Base-by-base conservation (phyloP, 441 rosid species). In the Pelargonium citronellum region DNA sequence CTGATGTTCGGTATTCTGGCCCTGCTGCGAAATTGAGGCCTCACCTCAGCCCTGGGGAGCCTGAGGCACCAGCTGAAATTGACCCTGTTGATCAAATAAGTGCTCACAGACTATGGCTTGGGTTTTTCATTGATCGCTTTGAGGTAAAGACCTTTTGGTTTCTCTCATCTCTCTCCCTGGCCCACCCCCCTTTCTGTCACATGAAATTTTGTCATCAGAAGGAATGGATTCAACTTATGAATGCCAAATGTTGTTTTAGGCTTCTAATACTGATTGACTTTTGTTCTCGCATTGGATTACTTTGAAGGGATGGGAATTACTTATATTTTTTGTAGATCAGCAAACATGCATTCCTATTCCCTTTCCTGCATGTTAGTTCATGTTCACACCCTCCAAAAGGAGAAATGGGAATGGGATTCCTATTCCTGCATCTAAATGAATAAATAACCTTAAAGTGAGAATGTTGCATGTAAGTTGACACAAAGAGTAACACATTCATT, bases 1-100 rank as follows among this genome's bases (percentile, higher is more conserved):
- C 85, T 83, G 97, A 92, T 64, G 85, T 83, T 69, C 86, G 84
- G 74, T 89, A 81, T 75, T 83, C 88, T 68, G 98, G 99, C 73
- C 98, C 99, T 64, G 88, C 89, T 75, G 97, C 99, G 65, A 95
- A 89, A 76, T 77, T 95, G 76, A 89, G 95, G 82, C 99, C 99
- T 69, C 98, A 92, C 39, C 96, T 95, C 81, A 78, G 89, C 68
- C 91, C 95, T 27, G 98, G 99, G 76, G 99, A 95, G 73, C 99
- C 99, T 66, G 97, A 84, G 79, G 74, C 68, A 46, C 83, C 34
- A 37, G 90, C 96, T 70, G 88, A 84, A 79, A 74, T 79, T 73
- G 87, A 92, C 72, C 90, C 92, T 69, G 97, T 92, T 80, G 96
- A 89, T 64, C 97, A 92, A 80, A 92, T 91, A 78, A 83, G 91